Conservation (phyloP, 2,329 filamentous ascomycete genomes). For the Coniochaeta prunicola region DNA sequence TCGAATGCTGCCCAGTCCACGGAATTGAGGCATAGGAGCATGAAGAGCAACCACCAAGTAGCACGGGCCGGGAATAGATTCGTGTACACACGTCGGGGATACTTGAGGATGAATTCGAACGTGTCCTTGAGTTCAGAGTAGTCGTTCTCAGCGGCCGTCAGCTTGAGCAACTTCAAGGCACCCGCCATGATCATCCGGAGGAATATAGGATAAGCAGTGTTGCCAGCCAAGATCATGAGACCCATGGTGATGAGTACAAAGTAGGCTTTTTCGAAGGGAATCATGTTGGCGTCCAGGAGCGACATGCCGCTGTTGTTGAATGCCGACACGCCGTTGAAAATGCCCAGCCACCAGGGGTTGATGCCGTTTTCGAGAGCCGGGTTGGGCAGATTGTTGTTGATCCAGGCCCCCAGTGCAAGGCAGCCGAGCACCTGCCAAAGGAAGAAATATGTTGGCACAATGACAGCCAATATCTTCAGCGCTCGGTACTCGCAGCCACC, state of each 20-base stretch:
- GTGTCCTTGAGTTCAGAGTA: slow-evolving; percentile 38
- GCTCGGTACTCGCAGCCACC: slow-evolving; percentile 60
- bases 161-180: slow-evolving; percentile 32
- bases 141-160: slow-evolving; percentile 27
- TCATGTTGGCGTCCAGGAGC: slow-evolving; percentile 58
- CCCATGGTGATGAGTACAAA: slow-evolving; percentile 48
- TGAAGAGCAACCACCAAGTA: slow-evolving; percentile 60
- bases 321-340: slow-evolving; percentile 60
- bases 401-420: slow-evolving; percentile 55
- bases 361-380: slow-evolving; percentile 47
- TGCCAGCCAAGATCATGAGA: slow-evolving; percentile 54
- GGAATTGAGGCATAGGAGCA: slow-evolving; percentile 52
- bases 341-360: slow-evolving; percentile 61
- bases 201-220: slow-evolving; percentile 59
- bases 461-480: slow-evolving; percentile 47
- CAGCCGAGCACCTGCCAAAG: slow-evolving; percentile 52
- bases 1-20: slow-evolving; percentile 61
- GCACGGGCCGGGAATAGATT: slow-evolving; percentile 56
- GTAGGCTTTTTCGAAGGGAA: slow-evolving; percentile 47
- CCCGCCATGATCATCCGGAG: slow-evolving; percentile 53
- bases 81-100: slow-evolving; percentile 52
- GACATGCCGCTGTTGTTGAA: slow-evolving; percentile 70
- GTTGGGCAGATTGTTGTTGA: slow-evolving; percentile 41
- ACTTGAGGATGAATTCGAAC: slow-evolving; percentile 45
- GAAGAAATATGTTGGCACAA: slow-evolving; percentile 54